Conservation (phyloP, 1,139 yeast species). For the Magnusiomyces starmeri region DNA sequence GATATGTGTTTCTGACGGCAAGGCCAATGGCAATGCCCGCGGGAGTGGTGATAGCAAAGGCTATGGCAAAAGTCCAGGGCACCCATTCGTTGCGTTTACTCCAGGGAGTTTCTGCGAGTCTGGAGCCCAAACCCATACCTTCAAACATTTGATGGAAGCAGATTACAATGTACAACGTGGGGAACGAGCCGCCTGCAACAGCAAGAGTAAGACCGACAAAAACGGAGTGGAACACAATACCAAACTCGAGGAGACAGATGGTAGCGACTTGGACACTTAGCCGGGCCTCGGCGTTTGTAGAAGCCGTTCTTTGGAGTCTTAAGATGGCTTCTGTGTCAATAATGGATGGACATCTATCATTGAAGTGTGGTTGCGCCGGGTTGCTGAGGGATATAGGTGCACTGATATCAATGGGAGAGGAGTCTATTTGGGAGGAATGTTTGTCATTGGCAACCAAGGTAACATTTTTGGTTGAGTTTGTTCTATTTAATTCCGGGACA, state of each 20-base stretch:
- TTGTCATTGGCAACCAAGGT: too few relatives aligned
- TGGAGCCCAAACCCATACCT: conserved; percentile 79
- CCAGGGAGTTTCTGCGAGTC: conserved; percentile 56
- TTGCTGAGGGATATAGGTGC: too few relatives aligned
- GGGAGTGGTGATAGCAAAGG: conserved; percentile 64
- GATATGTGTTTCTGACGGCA: conserved; percentile 66
- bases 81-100: conserved; percentile 39
- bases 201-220: conserved; percentile 61
- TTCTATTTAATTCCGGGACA: too few relatives aligned
- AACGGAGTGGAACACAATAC: conserved; percentile 63
- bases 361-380: too few relatives aligned
- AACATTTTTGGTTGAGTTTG: too few relatives aligned
- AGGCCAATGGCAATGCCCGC: conserved; percentile 76
- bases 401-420: too few relatives aligned
- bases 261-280: conserved; percentile 33
- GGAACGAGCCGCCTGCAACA: conserved; percentile 54
- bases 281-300: conserved; percentile 1
- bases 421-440: too few relatives aligned
- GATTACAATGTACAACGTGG: conserved; percentile 59
- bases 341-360: too few relatives aligned
- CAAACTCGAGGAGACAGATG: conserved; percentile 56
- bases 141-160: conserved; percentile 77
- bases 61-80: conserved; percentile 53
- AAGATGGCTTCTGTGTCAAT: not conserved
- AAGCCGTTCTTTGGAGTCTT: conserved; percentile 6